Conservation (phyloP, 1,284 basidiomycete genomes). For the Phenoliferia sp. region DNA sequence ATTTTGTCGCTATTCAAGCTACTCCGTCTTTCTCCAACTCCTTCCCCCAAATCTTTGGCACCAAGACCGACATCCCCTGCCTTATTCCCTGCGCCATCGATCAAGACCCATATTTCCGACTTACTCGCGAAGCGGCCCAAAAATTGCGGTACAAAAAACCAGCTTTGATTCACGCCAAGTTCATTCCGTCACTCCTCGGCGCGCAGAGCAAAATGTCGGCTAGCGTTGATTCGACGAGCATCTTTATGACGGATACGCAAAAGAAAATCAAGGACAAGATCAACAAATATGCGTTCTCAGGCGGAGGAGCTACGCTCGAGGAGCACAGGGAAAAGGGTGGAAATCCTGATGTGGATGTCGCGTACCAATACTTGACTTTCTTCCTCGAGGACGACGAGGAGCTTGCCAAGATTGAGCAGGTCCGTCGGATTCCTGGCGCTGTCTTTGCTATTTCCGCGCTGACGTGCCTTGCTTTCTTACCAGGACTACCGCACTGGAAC, state of each 20-base stretch:
- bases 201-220: slow-evolving; percentile 99
- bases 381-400: slow-evolving; percentile 93
- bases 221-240: slow-evolving; percentile 80
- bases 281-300: slow-evolving; percentile 58
- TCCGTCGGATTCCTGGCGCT: slow-evolving; percentile 42
- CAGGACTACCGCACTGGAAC: slow-evolving; percentile 88
- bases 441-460: neutral
- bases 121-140: slow-evolving; percentile 89
- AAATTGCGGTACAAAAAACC: slow-evolving; percentile 97
- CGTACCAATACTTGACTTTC: slow-evolving; percentile 95
- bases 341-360: slow-evolving; percentile 90
- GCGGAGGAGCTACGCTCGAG: slow-evolving; percentile 74
- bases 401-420: slow-evolving; percentile 68
- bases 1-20: slow-evolving; percentile 96
- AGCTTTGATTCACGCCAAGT: slow-evolving; percentile 85
- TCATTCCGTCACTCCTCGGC: slow-evolving; percentile 97
- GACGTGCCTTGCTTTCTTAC: slow-evolving; percentile 3
- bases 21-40: slow-evolving; percentile 97
- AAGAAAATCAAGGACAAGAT: slow-evolving; percentile 98
- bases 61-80: slow-evolving; percentile 75
- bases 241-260: slow-evolving; percentile 91
- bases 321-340: slow-evolving; percentile 86
- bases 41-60: slow-evolving; percentile 96
- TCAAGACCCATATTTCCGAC: slow-evolving; percentile 83
- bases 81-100: slow-evolving; percentile 99